These are phyloP conservation scores for Penicillium glabrum DNA, from an alignment of 2,329 filamentous ascomycete species.

Conservation along the genomic window DNA sequence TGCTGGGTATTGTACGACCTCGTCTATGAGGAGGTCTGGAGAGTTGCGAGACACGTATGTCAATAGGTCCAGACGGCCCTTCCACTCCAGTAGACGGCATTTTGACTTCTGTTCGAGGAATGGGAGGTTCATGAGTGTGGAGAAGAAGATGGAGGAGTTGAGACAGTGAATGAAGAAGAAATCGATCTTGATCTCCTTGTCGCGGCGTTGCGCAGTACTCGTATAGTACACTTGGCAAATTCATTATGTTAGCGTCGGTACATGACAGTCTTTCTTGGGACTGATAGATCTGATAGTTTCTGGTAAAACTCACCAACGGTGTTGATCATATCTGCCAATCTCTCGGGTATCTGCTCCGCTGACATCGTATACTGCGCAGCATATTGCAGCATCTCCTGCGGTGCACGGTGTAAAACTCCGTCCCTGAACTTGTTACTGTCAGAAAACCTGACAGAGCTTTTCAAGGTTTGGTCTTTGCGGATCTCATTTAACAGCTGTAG, in stretches of 20 bases:
- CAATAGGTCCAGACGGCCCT: conserved; percentile 71
- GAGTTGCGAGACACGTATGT: conserved; percentile 70
- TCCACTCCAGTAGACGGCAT: conserved; percentile 74
- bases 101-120: conserved; percentile 64
- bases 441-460: conserved; percentile 49
- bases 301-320: conserved; percentile 46
- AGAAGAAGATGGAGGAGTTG: conserved; percentile 74
- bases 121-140: conserved; percentile 60
- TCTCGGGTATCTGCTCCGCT: conserved; percentile 57
- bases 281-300: neutral
- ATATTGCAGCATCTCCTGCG: conserved; percentile 62
- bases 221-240: conserved; percentile 51
- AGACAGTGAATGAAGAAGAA: conserved; percentile 82
- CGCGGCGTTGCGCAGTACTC: conserved; percentile 62
- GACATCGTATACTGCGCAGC: conserved; percentile 60
- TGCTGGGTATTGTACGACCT: conserved; percentile 62
- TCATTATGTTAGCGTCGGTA: neutral
- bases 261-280: neutral
- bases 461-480: conserved; percentile 57
- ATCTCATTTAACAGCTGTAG: conserved; percentile 63
- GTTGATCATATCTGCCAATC: conserved; percentile 70
- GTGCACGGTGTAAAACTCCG: conserved; percentile 64
- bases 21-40: conserved; percentile 59
- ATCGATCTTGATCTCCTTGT: conserved; percentile 71
- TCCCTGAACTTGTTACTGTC: conserved; percentile 67